These are phyloP conservation scores for Plasmodium malariae DNA, from an alignment of 169 alveolate species.

Conservation along the genomic window DNA sequence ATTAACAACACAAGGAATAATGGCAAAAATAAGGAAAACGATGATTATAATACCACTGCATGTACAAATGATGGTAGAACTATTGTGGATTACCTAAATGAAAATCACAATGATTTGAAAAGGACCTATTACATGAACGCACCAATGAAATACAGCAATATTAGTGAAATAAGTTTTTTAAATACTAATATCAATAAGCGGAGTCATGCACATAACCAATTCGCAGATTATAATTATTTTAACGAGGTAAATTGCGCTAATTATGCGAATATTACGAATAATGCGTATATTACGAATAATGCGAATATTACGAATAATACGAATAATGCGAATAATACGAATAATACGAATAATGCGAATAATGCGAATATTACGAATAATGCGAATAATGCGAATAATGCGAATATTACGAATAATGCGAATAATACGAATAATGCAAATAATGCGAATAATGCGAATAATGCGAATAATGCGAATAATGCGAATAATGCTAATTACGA, in stretches of 20 bases:
- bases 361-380: neutral
- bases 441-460: too few species aligned
- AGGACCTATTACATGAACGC: neutral
- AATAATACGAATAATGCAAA: neutral
- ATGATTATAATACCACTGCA: neutral
- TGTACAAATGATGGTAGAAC: neutral
- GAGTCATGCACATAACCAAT: neutral
- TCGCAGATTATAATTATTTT: too few species aligned
- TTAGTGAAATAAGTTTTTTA: slow-evolving; percentile 20
- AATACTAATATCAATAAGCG: neutral
- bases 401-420: neutral
- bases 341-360: neutral
- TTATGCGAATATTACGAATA: too few species aligned
- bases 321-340: neutral
- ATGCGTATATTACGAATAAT: too few species aligned
- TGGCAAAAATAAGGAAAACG: neutral
- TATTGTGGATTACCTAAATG: slow-evolving; percentile 2
- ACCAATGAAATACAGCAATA: neutral
- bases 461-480: too few species aligned
- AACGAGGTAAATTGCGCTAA: too few species aligned
- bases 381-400: neutral
- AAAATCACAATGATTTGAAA: neutral
- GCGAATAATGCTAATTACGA: neutral
- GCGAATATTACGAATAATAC: neutral
- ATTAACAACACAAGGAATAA: neutral